Percentiles rank a stretch among this genome's conserved stretches.
Conservation (phyloP, 2,329 filamentous ascomycete species). For the Pezicula radicicola region DNA sequence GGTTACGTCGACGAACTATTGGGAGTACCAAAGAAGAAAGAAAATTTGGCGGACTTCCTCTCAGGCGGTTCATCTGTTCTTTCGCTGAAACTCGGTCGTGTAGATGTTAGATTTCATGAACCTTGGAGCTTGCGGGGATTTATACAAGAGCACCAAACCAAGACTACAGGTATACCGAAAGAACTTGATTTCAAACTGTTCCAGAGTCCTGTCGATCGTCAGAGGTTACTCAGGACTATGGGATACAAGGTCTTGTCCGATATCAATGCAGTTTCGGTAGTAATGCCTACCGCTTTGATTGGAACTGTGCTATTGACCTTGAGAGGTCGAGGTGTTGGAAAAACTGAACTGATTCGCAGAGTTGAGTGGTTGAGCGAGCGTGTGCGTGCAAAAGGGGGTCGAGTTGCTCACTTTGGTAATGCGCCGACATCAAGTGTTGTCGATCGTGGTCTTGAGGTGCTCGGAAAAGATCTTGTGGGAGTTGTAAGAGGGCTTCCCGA, state of each 20-base stretch:
- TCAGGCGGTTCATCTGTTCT: conserved; percentile 74
- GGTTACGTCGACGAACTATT: conserved; percentile 94
- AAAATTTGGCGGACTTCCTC: conserved; percentile 89
- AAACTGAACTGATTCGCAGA: conserved; percentile 77
- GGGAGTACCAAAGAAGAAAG: conserved; percentile 91
- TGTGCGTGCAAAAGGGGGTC: conserved; percentile 80
- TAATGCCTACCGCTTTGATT: conserved; percentile 96
- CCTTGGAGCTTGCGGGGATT: conserved; percentile 89
- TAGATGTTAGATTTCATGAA: conserved; percentile 94
- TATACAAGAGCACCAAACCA: conserved; percentile 70
- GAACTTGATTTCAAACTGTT: conserved; percentile 43
- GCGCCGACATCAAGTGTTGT: conserved; percentile 78
- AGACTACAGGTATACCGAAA: conserved; percentile 48
- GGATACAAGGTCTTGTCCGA: conserved; percentile 91
- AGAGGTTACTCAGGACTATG: conserved; percentile 77
- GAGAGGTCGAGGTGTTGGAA: conserved; percentile 86
- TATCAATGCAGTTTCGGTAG: conserved; percentile 93
- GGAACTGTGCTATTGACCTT: conserved; percentile 91
- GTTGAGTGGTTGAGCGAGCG: conserved; percentile 87
- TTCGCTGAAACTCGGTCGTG: conserved; percentile 82
- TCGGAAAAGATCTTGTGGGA: conserved; percentile 86
- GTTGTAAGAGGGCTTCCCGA: conserved; percentile 77
- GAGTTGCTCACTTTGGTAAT: conserved; percentile 89
- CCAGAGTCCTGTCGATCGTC: conserved; percentile 31
- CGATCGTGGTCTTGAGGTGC: conserved; percentile 84